Conservation (phyloP, 31 red algal species). For the Porphyra umbilicalis region DNA sequence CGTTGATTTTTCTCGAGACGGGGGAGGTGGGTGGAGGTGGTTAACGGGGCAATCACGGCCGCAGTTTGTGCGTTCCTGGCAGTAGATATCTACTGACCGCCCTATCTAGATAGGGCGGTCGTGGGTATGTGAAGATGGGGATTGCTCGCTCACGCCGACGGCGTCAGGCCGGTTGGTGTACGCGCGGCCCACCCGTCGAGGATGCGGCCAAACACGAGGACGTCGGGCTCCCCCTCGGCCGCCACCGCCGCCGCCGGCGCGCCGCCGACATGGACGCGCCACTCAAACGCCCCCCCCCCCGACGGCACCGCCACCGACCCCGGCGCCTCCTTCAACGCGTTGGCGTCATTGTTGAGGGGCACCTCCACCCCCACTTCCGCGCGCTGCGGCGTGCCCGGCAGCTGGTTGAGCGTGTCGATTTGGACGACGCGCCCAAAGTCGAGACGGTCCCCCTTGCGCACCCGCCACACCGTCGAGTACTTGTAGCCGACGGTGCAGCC, state of each 20-base stretch:
- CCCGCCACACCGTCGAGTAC: conserved; percentile 18
- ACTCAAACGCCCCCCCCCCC: conserved; percentile 44
- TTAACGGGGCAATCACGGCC: too few relatives aligned
- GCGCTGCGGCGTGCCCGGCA: conserved; percentile 31
- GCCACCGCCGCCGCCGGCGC: conserved; percentile 2
- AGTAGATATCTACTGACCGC: too few relatives aligned
- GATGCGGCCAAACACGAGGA: conserved; percentile 60
- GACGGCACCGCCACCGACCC: conserved; percentile 23
- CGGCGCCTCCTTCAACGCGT: conserved; percentile 8
- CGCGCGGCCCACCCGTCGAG: conserved; percentile 60
- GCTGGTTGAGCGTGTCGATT: conserved; percentile 46
- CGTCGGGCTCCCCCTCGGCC: not conserved
- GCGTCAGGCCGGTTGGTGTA: too few relatives aligned
- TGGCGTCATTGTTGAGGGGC: conserved; percentile 30
- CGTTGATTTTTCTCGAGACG: too few relatives aligned
- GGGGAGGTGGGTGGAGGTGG: too few relatives aligned
- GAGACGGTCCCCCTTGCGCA: conserved; percentile 14
- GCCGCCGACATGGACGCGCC: conserved; percentile 3
- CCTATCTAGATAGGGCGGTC: too few relatives aligned
- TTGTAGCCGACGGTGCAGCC: conserved; percentile 38
- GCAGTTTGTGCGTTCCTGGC: too few relatives aligned
- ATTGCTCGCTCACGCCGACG: too few relatives aligned
- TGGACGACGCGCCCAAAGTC: conserved; percentile 50
- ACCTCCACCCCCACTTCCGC: conserved; percentile 14
- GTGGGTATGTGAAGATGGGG: too few relatives aligned